These are phyloP conservation scores for Pleurotus giganteus DNA, from an alignment of 768 basidiomycete genomes.

Conservation along the genomic window DNA sequence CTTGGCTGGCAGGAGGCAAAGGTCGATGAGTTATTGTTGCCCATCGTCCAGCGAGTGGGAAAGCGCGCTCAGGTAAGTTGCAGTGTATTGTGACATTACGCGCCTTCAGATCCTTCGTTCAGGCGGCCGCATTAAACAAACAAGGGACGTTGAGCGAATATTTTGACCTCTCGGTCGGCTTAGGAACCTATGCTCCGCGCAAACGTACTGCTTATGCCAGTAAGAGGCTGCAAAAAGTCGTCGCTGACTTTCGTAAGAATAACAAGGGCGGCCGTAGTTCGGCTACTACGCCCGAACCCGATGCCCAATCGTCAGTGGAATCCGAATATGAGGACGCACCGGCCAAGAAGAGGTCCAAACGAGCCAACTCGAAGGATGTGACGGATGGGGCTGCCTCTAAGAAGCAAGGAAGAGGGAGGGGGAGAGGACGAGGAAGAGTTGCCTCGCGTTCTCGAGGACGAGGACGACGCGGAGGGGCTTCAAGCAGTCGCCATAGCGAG, in stretches of 20 bases:
- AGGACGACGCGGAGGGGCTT: conserved; percentile 6
- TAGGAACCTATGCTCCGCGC: conserved; percentile 71
- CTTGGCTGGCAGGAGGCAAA: conserved; percentile 80
- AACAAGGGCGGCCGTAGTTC: conserved; percentile 21
- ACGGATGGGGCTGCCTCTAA: background rate
- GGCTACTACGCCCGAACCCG: conserved; percentile 18
- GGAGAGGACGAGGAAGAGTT: conserved; percentile 14
- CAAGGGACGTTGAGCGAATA: conserved; percentile 78
- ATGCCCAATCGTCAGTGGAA: conserved; percentile 7
- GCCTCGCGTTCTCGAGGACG: conserved; percentile 11
- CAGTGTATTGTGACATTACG: background rate
- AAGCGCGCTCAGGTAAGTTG: conserved; percentile 66
- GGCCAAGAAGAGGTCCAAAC: conserved; percentile 27
- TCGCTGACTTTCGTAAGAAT: conserved; percentile 75
- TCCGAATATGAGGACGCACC: conserved; percentile 29
- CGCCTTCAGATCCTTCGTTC: conserved; percentile 4
- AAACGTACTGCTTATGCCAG: conserved; percentile 81
- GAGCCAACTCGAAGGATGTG: background rate
- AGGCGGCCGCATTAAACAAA: conserved; percentile 66
- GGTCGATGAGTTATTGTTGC: conserved; percentile 87
- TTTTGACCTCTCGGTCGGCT: conserved; percentile 68
- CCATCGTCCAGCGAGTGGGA: conserved; percentile 87
- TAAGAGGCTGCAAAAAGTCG: conserved; percentile 84
- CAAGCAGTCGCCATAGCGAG: background rate
- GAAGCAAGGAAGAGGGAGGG: conserved; percentile 2